phyloP scores from a whole-genome alignment of 2,329 filamentous ascomycete species.

The Colletotrichum spaethianum region DNA sequence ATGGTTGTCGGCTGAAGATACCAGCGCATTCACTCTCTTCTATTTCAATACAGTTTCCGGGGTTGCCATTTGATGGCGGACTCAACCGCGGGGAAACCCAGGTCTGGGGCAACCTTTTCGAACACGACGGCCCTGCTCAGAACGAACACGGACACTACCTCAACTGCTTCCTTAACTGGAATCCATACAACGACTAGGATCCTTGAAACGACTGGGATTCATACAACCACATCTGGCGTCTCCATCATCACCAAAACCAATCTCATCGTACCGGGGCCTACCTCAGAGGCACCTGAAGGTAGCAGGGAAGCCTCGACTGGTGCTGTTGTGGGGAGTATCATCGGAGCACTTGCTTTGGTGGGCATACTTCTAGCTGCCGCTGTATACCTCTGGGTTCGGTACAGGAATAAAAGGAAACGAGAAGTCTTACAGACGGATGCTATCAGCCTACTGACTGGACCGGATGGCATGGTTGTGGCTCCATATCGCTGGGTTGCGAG shows the following conservation, averaged over 20 bases:
- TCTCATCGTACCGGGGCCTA: background rate
- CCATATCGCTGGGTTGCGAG: background rate
- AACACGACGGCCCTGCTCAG: background rate
- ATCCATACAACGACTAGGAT: background rate
- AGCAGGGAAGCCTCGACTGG: background rate
- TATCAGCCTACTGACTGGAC: background rate
- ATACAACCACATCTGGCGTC: background rate
- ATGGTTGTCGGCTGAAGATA: background rate
- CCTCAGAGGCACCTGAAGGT: background rate
- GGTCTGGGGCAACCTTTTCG: background rate
- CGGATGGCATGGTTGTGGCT: background rate
- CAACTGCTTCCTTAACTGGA: no score
- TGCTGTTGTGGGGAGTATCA: constrained; percentile 7
- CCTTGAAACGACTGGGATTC: no score
- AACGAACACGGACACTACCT: background rate
- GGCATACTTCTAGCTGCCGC: background rate
- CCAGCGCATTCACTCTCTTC: constrained; percentile 10
- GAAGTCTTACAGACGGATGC: background rate
- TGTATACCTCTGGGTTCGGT: constrained; percentile 1
- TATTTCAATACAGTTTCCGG: background rate
- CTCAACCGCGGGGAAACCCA: background rate
- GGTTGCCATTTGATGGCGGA: background rate
- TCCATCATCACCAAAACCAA: background rate
- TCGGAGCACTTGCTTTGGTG: constrained; percentile 28
- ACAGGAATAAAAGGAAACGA: background rate